These are phyloP conservation scores for Starmerella davenportii DNA, from an alignment of 805 yeast species.

Conservation along the genomic window DNA sequence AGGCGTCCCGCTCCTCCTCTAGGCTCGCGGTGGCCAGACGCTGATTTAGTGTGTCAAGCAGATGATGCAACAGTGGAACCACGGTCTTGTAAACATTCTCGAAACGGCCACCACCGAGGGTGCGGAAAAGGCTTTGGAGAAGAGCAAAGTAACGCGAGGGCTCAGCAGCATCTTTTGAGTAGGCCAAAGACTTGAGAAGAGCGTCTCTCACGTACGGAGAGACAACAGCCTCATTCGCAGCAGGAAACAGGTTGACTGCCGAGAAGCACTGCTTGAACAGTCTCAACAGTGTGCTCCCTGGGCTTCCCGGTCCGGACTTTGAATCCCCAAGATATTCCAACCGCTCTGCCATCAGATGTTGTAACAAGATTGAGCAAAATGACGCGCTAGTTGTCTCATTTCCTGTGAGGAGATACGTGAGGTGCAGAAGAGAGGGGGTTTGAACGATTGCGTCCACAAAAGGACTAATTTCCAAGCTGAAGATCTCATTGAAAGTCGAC, in stretches of 20 bases:
- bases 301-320: conserved; percentile 36
- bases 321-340: conserved; percentile 65
- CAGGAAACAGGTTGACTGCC: conserved; percentile 84
- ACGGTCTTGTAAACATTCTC: conserved; percentile 86
- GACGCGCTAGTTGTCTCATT: conserved; percentile 89
- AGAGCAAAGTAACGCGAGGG: conserved; percentile 80
- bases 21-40: conserved; percentile 66
- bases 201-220: conserved; percentile 74
- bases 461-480: conserved; percentile 59
- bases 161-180: conserved; percentile 71
- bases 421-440: conserved; percentile 71
- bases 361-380: conserved; percentile 65
- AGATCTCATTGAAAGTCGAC: conserved; percentile 85
- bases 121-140: conserved; percentile 74
- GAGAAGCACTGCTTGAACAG: conserved; percentile 83
- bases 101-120: conserved; percentile 93
- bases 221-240: conserved; percentile 66
- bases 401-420: conserved; percentile 86
- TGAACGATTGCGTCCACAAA: conserved; percentile 61
- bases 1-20: conserved; percentile 81
- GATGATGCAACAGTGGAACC: conserved; percentile 71
- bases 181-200: conserved; percentile 59
- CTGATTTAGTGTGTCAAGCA: conserved; percentile 69
- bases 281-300: conserved; percentile 51
- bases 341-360: conserved; percentile 57